Conservation (phyloP, 768 basidiomycete genomes). For the Ramaria sp. region DNA sequence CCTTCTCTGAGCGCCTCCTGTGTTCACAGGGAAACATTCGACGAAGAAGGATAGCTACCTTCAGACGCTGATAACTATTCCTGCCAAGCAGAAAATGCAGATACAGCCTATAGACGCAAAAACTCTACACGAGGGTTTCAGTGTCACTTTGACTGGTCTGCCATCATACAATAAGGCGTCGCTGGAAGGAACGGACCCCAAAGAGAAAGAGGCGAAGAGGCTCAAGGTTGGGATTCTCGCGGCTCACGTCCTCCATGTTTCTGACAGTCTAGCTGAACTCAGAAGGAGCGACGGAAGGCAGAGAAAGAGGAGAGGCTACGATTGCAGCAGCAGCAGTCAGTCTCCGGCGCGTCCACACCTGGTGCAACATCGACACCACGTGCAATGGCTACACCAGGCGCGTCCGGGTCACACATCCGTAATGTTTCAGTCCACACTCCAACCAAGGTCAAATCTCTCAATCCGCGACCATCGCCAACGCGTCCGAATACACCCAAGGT, state of each 20-base stretch:
- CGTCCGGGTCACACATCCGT: constrained; percentile 1
- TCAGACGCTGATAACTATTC: constrained; percentile 50
- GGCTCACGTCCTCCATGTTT: constrained; percentile 7
- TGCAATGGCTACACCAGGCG: background rate
- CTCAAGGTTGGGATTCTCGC: constrained; percentile 35
- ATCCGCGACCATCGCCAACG: background rate
- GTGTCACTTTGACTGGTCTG: constrained; percentile 37
- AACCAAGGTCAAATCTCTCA: background rate
- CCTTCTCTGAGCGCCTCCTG: background rate
- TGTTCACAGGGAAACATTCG: constrained; percentile 56
- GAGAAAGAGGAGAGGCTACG: constrained; percentile 26
- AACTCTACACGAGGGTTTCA: constrained; percentile 65
- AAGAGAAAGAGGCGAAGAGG: constrained; percentile 49
- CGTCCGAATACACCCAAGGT: background rate
- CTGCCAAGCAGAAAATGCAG: constrained; percentile 57
- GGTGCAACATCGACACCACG: background rate
- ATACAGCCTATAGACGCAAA: constrained; percentile 53
- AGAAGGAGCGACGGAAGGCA: constrained; percentile 16
- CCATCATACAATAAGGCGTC: constrained; percentile 10
- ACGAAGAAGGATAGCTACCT: constrained; percentile 73
- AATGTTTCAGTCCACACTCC: background rate
- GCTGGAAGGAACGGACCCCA: constrained; percentile 7
- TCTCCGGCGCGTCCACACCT: background rate
- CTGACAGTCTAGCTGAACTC: background rate
- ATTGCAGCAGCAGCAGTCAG: constrained; percentile 12